Evolutionary conservation across 176 grass and related monocot species (phyloP).

Genomic region (Ensete ventricosum): DNA sequence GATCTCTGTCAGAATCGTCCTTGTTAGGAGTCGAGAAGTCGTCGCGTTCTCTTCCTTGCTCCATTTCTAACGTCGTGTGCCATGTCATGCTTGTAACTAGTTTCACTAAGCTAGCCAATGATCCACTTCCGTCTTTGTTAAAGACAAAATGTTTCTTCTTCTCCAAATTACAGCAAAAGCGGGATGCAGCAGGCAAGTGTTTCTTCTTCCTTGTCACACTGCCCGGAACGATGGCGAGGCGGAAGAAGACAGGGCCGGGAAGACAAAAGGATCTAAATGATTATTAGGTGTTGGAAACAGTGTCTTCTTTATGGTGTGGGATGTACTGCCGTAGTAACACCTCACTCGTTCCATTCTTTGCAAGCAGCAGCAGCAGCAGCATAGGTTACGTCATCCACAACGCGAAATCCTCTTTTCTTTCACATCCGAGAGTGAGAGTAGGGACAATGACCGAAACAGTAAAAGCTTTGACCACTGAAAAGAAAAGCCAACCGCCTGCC

Average conservation of each 20-base stretch:
- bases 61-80: neutral
- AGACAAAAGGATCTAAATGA: constrained; percentile 12
- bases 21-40: neutral
- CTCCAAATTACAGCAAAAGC: no score
- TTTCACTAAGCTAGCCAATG: neutral
- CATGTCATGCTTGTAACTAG: neutral
- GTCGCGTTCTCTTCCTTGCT: neutral
- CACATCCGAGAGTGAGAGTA: neutral
- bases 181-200: no score
- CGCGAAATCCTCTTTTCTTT: neutral
- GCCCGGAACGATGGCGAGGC: constrained; percentile 2
- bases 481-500: neutral
- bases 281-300: constrained; percentile 8
- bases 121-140: neutral
- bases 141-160: no score
- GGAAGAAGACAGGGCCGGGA: constrained; percentile 3
- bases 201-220: neutral
- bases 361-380: neutral
- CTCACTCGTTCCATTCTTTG: neutral
- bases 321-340: neutral
- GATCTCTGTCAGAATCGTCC: no score
- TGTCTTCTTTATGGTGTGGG: neutral
- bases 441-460: constrained; percentile 4
- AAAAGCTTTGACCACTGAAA: constrained; percentile 15
- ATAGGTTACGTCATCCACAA: constrained; percentile 1